Percentiles rank a stretch among this genome's conserved stretches.
These are phyloP conservation scores for Xylaria sp. DNA, from an alignment of 2,329 filamentous ascomycete genomes.

Conservation along the genomic window DNA sequence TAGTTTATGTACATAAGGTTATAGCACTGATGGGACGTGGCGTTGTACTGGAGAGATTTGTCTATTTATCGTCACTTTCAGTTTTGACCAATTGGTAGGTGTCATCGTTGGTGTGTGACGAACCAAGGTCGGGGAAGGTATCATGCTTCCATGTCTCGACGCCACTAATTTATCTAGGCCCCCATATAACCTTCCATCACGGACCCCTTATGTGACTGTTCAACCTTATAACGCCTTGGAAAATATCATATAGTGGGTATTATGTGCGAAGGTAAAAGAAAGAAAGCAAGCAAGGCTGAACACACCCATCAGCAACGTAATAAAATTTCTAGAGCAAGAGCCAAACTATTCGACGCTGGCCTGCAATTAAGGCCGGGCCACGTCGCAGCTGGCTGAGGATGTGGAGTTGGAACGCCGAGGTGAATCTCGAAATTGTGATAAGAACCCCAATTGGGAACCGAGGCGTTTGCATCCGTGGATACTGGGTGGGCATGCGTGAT, in stretches of 20 bases:
- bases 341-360: constrained; percentile 20
- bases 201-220: constrained; percentile 14
- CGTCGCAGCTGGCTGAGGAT: constrained; percentile 3
- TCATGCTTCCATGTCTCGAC: constrained; percentile 20
- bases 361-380: background rate
- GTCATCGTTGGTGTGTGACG: constrained; percentile 18
- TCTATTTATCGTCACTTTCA: constrained; percentile 34
- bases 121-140: constrained; percentile 6
- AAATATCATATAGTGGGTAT: constrained; percentile 44
- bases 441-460: background rate
- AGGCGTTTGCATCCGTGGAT: constrained; percentile 12
- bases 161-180: constrained; percentile 16
- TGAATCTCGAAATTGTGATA: constrained; percentile 7
- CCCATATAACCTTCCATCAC: constrained; percentile 22
- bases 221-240: constrained; percentile 36
- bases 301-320: constrained; percentile 15
- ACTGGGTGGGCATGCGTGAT: constrained; percentile 8
- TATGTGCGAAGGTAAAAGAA: constrained; percentile 38
- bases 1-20: background rate
- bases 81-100: constrained; percentile 24
- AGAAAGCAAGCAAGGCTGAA: constrained; percentile 24
- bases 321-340: constrained; percentile 29
- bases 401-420: constrained; percentile 20
- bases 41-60: constrained; percentile 16
- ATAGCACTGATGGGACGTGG: background rate